Evolutionary conservation across 352 stramenopile species (phyloP), one percentile per base, ranked within the genome.

Genomic region (Pythium sukuiense): DNA sequence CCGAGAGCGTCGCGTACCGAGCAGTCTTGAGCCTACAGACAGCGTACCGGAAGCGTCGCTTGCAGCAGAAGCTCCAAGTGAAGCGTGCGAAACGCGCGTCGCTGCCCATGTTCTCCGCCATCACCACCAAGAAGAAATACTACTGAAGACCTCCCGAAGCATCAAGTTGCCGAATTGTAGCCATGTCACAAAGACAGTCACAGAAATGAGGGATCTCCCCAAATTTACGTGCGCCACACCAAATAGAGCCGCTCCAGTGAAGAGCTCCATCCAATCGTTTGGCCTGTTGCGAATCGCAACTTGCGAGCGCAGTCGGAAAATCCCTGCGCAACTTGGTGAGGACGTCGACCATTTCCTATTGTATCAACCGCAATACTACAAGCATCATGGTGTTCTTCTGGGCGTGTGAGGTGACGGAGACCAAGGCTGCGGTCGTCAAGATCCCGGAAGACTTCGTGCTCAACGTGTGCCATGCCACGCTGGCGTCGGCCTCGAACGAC

Each of bases 21-120:
- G 72, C 81, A 0, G 83, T 92, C 13, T 26, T 92, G 29, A 70
- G 72, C 32, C 69, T 92, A 2, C 83, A 92, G 73, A 74, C 76
- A 14, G 74, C 74, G 9, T 92, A 89, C 49, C 81, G 83, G 32
- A 65, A 71, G 27, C 80, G 81, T 12, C 76, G 77, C 0, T 60
- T 89, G 18, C 56, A 81, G 9, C 55, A 76, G 41, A 84, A 85
- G 24, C 72, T 83, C 8, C 71, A 75, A 20, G 55, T 77, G 46
- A 81, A 80, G 41, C 73, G 73, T 7, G 74, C 71, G 9, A 92
- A 89, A 61, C 76, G 81, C 41, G 69, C 69, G 1, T 80, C 79
- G 11, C 66, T 92, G 50, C 83, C 83, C 14, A 67, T 72, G 16
- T 92, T 92, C 64, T 71, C 72, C 1, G 59, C 60, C 9, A 74